Evolutionary conservation across 306 rosid species (phyloP).

Genomic region (Nissolia schottii): DNA sequence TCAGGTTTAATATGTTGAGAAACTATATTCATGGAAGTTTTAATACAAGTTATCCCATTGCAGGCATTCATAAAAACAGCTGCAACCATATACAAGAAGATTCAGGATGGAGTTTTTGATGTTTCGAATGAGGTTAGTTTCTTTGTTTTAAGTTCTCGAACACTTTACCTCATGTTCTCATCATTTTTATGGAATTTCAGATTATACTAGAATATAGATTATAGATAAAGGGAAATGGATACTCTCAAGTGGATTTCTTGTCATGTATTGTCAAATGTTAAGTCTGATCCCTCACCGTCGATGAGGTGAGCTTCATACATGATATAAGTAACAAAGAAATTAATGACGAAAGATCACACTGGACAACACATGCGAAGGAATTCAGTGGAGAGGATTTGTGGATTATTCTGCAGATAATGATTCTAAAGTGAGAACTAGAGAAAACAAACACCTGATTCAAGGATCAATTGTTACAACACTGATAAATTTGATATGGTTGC

Average conservation of each 20-base stretch:
- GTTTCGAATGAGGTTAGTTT: constrained; percentile 90
- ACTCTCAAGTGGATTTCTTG: too few relatives aligned
- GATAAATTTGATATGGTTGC: constrained; percentile 33
- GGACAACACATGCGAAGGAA: too few relatives aligned
- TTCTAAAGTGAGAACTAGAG: neutral
- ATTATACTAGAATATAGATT: neutral
- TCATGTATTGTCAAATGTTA: too few relatives aligned
- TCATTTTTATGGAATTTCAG: neutral
- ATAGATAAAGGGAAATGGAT: too few relatives aligned
- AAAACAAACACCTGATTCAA: neutral
- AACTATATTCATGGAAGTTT: neutral
- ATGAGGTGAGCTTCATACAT: too few relatives aligned
- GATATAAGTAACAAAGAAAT: too few relatives aligned
- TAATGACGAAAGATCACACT: too few relatives aligned
- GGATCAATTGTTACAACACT: constrained; percentile 11
- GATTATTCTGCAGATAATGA: neutral
- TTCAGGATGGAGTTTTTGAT: constrained; percentile 96
- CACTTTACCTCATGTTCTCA: neutral
- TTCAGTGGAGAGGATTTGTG: too few relatives aligned
- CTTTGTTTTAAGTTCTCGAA: neutral
- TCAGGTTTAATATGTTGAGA: constrained; percentile 13
- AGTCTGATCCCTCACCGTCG: too few relatives aligned
- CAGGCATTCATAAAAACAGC: constrained; percentile 98
- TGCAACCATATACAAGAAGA: constrained; percentile 87
- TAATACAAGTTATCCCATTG: neutral